Evolutionary conservation across 2,329 filamentous ascomycete genomes (phyloP), one percentile per base, ranked within the genome.

Genomic region (Fusarium nurragi): DNA sequence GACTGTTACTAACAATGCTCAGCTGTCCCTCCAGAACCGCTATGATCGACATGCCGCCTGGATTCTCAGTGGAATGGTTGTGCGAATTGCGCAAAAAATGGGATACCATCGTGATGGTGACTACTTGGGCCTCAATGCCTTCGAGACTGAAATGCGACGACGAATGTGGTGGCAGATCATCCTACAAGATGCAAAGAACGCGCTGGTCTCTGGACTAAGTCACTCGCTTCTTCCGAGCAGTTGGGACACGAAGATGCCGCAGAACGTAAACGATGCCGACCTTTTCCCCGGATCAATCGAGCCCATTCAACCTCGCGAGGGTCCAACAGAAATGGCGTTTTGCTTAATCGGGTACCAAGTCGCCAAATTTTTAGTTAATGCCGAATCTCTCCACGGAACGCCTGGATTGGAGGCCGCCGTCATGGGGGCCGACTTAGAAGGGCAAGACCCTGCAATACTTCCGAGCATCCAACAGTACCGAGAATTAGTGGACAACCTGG

Each of bases 111-210:
- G 85, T 13, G 88, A 90, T 58, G 87, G 86, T 32, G 82, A 84
- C 58, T 74, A 77, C 18, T 77, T 88, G 7, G 83, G 83, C 3
- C 77, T 90, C 3, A 79, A 83, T 0, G 85, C 87, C 0, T 89
- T 89, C 66, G 87, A 90, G 68, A 84, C 84, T 4, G 87, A 91
- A 71, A 90, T 90, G 80, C 82, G 88, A n/a, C 79, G 88, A 39
- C 80, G 88, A 8, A 79, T 90, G 19, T 91, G 88, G 88, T 89
- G 86, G 87, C 83, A 86, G 69, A 82, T 90, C 23, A 79, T 87
- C 45, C 77, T 88, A 53, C 78, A 86, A 49, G 86, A 89, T 61
- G 78, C 82, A 39, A 84, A 85, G 64, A 83, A 83, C 53, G 86
- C 85, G 38, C 75, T 88, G 55, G 77, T 85, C 55, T 87, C 86